Conservation (phyloP, 805 yeast species). For the Helenozyma rhizophorensis region DNA sequence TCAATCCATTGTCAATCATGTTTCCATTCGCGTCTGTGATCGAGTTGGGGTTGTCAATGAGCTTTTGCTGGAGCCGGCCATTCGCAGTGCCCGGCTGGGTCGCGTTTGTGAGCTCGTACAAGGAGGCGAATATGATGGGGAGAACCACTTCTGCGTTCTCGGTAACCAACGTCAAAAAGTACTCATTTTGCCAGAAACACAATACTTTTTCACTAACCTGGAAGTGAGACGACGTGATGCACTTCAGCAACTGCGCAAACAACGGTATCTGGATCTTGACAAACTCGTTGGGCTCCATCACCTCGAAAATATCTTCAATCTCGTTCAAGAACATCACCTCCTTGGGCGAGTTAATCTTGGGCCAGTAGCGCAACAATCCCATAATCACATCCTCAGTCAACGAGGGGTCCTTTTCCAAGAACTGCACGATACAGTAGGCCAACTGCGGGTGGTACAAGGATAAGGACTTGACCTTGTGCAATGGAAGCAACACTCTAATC, state of each 20-base stretch:
- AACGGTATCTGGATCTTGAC: conserved; percentile 87
- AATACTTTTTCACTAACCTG: conserved; percentile 95
- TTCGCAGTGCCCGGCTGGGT: conserved; percentile 42
- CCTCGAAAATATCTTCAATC: conserved; percentile 94
- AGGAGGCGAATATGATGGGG: conserved; percentile 86
- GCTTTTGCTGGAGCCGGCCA: conserved; percentile 37
- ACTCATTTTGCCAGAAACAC: conserved; percentile 92
- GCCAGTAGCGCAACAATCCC: conserved; percentile 95
- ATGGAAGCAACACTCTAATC: conserved; percentile 79
- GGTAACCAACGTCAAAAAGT: conserved; percentile 81
- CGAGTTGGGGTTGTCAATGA: conserved; percentile 33
- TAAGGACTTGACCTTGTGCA: conserved; percentile 86
- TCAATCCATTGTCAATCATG: conserved; percentile 34
- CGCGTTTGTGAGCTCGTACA: conserved; percentile 72
- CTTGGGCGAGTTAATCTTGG: conserved; percentile 89
- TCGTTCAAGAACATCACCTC: conserved; percentile 95
- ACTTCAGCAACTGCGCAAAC: conserved; percentile 89
- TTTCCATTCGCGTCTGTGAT: conserved; percentile 42
- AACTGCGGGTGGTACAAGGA: conserved; percentile 94
- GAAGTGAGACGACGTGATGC: conserved; percentile 92
- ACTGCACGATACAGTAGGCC: conserved; percentile 95
- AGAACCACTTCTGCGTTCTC: conserved; percentile 90
- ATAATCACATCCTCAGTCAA: conserved; percentile 94
- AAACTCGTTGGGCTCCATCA: conserved; percentile 90
- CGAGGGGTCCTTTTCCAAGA: conserved; percentile 87